Conservation (phyloP, 176 grass and related monocot genomes). For the Carex parvula region DNA sequence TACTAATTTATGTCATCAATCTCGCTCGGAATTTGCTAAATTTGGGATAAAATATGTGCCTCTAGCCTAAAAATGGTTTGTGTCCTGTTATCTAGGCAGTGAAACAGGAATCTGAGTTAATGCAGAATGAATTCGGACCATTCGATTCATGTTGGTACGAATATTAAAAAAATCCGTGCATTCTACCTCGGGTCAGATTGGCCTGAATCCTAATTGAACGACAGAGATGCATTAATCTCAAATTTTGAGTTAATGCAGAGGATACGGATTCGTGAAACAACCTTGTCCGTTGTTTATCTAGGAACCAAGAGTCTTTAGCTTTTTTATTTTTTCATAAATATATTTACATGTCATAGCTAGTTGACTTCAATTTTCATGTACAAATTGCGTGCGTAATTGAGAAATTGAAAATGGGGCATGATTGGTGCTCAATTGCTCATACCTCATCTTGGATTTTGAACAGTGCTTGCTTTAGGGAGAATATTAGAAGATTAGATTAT, state of each 20-base stretch:
- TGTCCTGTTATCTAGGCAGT: background rate
- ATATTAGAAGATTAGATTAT: no score
- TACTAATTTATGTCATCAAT: background rate
- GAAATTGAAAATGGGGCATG: background rate
- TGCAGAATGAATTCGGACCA: no score
- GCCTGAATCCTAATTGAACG: no score
- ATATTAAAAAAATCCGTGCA: no score
- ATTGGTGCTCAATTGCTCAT: background rate
- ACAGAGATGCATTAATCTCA: no score
- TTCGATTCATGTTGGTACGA: no score
- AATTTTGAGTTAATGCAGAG: no score
- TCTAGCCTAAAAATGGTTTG: background rate
- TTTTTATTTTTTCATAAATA: no score
- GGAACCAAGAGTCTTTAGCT: no score
- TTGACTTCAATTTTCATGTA: background rate
- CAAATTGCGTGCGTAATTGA: background rate
- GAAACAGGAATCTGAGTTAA: background rate
- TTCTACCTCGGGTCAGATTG: no score
- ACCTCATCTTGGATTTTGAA: background rate
- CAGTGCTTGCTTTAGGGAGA: no score
- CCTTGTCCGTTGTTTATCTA: background rate
- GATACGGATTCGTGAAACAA: no score
- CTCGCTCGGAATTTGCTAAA: background rate
- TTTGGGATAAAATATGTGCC: background rate
- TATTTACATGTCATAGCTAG: background rate